Conservation (phyloP, 441 rosid genomes). For the Erodium moschatum region DNA sequence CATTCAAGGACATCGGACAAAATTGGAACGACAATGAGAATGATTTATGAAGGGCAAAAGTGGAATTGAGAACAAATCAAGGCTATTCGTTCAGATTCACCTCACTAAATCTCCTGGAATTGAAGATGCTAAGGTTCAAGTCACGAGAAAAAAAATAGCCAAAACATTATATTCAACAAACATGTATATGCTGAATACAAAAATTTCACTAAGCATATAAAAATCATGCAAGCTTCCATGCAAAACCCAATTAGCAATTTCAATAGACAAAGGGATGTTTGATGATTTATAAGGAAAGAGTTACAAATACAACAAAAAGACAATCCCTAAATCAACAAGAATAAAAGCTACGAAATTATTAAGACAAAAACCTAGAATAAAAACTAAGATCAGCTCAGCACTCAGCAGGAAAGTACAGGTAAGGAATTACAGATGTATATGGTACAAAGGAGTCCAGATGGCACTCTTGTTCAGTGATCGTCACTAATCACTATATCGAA, state of each 20-base stretch:
- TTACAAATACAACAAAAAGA: conserved; percentile 25
- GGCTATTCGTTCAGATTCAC: too few species aligned
- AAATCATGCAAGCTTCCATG: neutral
- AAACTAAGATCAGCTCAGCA: conserved; percentile 12
- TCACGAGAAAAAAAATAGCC: neutral
- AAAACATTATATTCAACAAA: too few species aligned
- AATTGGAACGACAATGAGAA: too few species aligned
- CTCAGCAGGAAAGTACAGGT: conserved; percentile 19
- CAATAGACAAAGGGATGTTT: neutral
- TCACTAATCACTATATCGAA: neutral
- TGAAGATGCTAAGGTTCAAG: too few species aligned
- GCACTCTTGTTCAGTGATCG: conserved; percentile 17
- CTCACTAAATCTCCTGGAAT: too few species aligned
- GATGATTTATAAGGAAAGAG: neutral
- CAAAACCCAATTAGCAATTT: neutral
- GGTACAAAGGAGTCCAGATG: conserved; percentile 31
- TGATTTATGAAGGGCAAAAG: too few species aligned
- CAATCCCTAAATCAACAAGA: conserved; percentile 7
- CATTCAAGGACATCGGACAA: too few species aligned
- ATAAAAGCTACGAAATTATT: neutral
- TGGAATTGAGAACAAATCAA: too few species aligned
- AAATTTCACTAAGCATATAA: neutral
- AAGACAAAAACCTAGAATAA: conserved; percentile 4
- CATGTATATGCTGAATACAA: too few species aligned
- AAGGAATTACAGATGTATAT: conserved; percentile 28